Base-by-base conservation (phyloP, 805 yeast genomes). In the Yarrowia keelungensis region DNA sequence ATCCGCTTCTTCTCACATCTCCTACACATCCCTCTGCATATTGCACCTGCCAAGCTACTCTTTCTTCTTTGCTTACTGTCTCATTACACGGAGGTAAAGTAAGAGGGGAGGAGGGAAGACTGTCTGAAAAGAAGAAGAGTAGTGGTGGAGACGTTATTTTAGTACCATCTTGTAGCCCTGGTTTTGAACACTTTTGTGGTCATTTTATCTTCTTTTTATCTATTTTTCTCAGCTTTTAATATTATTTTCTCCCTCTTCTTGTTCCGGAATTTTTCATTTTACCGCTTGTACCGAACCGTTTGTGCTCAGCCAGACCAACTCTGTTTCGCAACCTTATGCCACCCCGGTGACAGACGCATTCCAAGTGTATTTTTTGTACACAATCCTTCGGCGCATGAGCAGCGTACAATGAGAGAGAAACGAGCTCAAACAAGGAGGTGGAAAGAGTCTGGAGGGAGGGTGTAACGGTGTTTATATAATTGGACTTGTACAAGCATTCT, bases 271-370 rank as follows among this genome's bases (percentile, higher is more conserved):
- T 26, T 26, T 26, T 3, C 15, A 32, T 32, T 49, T 49, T 49
- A 32, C 54, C 54, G 54, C 54, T 15, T 32, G 39, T 8, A 32
- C 54, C 54, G 54, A 49, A 49, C 54, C 54, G 54, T 49, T 49
- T 14, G 39, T 32, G 51, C 36, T 7, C 19, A 15, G 39, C 16
- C 54, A 49, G 19, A 9, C 35, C 14, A 42, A 42, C 19, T 42
- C 46, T n/a, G 9, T n/a, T 7, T 46, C 22, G 14, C 35, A 50
- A 50, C 41, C n/a, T 22, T 35, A 26, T 7, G 8, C 26, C n/a
- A 26, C 51, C 51, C 51, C 36, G 36, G 51, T 46, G 50, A 46
- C 49, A 26, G 16, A 11, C 50, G 22, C 46, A 42, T 42, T 47
- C 51, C 51, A 47, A 22, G 35, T 16, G 50, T 26, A 22, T 15